These are phyloP conservation scores for Pseudogymnoascus sp. DNA, from an alignment of 2,329 filamentous ascomycete species.

Conservation along the genomic window DNA sequence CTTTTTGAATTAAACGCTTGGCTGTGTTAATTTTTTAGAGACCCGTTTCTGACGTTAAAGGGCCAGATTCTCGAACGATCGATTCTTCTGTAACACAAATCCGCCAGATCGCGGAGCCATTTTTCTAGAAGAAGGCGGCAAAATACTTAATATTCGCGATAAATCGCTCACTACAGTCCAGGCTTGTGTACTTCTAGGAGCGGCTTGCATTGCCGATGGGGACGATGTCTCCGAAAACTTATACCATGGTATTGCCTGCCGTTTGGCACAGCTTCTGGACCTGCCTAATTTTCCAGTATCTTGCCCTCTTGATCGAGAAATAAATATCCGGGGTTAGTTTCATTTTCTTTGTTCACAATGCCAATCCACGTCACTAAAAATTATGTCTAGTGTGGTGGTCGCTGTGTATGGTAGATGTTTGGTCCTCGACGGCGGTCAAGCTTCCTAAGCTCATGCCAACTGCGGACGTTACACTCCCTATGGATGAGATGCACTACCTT, in stretches of 20 bases:
- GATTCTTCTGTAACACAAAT: conserved; percentile 12
- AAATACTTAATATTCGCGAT: conserved; percentile 16
- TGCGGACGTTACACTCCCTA: conserved; percentile 15
- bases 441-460: conserved; percentile 17
- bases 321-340: conserved; percentile 17
- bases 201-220: conserved; percentile 14
- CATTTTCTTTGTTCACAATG: not conserved
- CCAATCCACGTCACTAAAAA: not conserved
- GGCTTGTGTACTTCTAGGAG: conserved; percentile 18
- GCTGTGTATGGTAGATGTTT: conserved; percentile 20
- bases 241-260: conserved; percentile 18
- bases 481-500: conserved; percentile 13
- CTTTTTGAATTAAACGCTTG: not conserved
- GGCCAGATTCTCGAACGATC: conserved; percentile 17
- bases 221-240: conserved; percentile 16
- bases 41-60: not conserved
- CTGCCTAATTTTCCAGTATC: conserved; percentile 13
- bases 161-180: conserved; percentile 18
- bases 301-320: conserved; percentile 14
- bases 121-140: conserved; percentile 12
- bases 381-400: conserved; percentile 18
- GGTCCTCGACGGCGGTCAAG: conserved; percentile 17
- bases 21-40: not conserved
- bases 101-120: conserved; percentile 13
- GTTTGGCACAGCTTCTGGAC: conserved; percentile 18